phyloP scores from a whole-genome alignment of 139 green algal genomes.

The Volvox africanus region DNA sequence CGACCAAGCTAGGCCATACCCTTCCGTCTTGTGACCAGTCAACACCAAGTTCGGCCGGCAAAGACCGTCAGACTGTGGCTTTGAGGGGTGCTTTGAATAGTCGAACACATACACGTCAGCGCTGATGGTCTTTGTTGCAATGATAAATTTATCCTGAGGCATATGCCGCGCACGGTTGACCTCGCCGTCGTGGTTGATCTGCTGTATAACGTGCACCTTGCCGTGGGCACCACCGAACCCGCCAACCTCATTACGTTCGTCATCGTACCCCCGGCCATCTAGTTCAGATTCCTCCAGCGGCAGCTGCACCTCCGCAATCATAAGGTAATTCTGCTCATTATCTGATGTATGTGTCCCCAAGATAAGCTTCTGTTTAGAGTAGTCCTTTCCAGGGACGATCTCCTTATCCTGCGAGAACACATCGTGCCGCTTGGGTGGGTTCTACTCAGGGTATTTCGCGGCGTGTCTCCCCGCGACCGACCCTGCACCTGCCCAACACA shows the following conservation, averaged over 20 bases:
- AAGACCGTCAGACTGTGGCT: constrained; percentile 79
- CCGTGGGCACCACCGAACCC: constrained; percentile 90
- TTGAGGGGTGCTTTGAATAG: constrained; percentile 96
- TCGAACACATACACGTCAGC: constrained; percentile 97
- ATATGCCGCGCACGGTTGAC: constrained; percentile 94
- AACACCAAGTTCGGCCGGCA: constrained; percentile 93
- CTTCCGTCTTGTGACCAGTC: constrained; percentile 90
- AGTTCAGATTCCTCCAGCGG: constrained; percentile 94
- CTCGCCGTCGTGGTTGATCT: constrained; percentile 99
- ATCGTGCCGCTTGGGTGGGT: too few relatives aligned
- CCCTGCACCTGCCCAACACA: not conserved
- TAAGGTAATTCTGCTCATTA: constrained; percentile 99
- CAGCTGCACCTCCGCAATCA: constrained; percentile 95
- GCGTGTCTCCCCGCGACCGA: too few relatives aligned
- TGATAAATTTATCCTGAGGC: constrained; percentile 92
- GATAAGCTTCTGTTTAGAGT: constrained; percentile 94
- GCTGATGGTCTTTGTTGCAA: constrained; percentile 97
- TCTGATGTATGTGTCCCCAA: constrained; percentile 98
- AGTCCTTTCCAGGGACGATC: constrained; percentile 75
- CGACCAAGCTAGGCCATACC: constrained; percentile 98
- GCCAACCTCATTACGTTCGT: constrained; percentile 91
- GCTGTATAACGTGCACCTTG: constrained; percentile 92
- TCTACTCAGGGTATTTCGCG: too few relatives aligned
- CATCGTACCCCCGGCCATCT: constrained; percentile 85
- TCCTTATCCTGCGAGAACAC: constrained; percentile 64